Evolutionary conservation across 768 basidiomycete genomes (phyloP).

Genomic region (Lentinula guzmanii): DNA sequence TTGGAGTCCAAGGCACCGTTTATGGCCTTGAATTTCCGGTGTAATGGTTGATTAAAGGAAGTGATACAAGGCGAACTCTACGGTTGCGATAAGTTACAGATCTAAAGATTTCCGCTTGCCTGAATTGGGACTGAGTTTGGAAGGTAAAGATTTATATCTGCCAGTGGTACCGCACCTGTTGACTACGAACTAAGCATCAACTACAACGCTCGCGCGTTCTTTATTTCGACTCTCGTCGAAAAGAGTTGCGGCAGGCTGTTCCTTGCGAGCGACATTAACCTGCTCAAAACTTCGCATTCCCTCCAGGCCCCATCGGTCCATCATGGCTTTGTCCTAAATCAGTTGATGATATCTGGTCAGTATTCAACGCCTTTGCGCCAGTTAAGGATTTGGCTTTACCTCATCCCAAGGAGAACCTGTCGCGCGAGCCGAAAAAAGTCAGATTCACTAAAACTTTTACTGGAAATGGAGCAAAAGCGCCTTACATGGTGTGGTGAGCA

Average conservation of each 20-base stretch:
- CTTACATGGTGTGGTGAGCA: constrained; percentile 96
- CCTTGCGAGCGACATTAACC: constrained; percentile 49
- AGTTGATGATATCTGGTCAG: constrained; percentile 6
- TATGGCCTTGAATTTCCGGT: not conserved
- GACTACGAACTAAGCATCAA: not conserved
- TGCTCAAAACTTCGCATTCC: constrained; percentile 92
- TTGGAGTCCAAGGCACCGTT: not conserved
- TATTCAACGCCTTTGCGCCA: not conserved
- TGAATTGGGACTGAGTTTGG: not conserved
- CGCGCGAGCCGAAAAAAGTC: constrained; percentile 9
- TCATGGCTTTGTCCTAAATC: constrained; percentile 84
- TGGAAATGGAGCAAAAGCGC: constrained; percentile 3
- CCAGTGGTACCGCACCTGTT: not conserved
- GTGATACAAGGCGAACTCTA: not conserved
- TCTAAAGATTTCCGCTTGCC: not conserved
- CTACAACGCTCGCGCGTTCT: not conserved
- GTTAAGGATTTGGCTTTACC: constrained; percentile 28
- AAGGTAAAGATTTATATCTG: too few species aligned
- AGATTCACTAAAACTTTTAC: not conserved
- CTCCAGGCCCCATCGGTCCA: constrained; percentile 85
- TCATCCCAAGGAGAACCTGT: constrained; percentile 93
- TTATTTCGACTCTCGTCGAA: not conserved
- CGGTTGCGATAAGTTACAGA: not conserved
- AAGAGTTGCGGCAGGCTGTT: constrained; percentile 25
- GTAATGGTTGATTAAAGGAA: not conserved